Evolutionary conservation across 495 filamentous ascomycete species (phyloP), one percentile per base, ranked within the genome.

Genomic region (Penicillium egyptiacum): DNA sequence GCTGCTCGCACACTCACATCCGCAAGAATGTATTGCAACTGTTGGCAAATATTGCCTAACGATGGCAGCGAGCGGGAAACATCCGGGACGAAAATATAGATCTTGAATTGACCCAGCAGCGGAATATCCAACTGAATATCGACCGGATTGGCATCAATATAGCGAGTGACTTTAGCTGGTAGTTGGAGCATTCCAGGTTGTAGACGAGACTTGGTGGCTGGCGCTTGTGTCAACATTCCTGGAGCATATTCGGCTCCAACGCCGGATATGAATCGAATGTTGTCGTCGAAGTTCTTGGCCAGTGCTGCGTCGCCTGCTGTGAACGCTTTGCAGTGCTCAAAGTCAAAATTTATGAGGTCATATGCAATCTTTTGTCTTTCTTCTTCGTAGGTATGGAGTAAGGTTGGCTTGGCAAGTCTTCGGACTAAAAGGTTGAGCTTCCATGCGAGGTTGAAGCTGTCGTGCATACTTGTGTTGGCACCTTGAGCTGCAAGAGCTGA

Each of bases 401-500:
- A 63, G 4, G 67, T 70, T 17, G 78, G 77, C 14, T 78, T 65
- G 0, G 83, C 81, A 10, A 86, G 78, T 8, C 87, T 86, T 14
- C 79, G 77, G 41, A 86, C 75, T 5, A 89, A 86, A 12, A 84
- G 78, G 52, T 88, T 87, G 44, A 95, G 78, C 70, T 93, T 94
- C 90, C 90, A 95, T 9, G 85, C 89, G 0, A 95, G 78, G 65
- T 94, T 93, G 62, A 85, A 83, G 28, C 83, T 83, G 60, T 95
- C 90, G 43, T 91, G 82, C 78, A 95, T 90, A 17, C 87, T 87
- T 11, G 88, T 87, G 64, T 95, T 95, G 81, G 91, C 90, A 35
- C 90, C 90, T 75, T 93, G 90, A 3, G 88, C 90, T n/a, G 88
- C 88, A 64, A 92, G 90, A n/a, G 90, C 88, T 19, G 83, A 87